Conservation (phyloP, 225 moss, liverwort and hornwort genomes). For the Lunularia cruciata region DNA sequence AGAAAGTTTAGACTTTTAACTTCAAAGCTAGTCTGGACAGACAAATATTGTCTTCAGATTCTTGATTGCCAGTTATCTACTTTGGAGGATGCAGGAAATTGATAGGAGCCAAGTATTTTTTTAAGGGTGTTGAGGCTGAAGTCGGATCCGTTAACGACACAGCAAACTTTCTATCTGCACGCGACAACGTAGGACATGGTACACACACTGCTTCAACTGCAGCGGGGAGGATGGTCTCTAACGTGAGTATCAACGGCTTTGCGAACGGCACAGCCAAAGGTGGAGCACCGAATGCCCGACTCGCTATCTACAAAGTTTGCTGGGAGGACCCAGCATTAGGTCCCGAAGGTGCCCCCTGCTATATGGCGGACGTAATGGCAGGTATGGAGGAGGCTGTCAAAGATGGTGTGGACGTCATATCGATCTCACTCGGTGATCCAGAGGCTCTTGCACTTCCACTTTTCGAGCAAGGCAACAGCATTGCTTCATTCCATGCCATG, state of each 20-base stretch:
- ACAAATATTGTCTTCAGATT: too few relatives aligned
- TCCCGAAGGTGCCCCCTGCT: slow-evolving; percentile 25
- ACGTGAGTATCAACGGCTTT: slow-evolving; percentile 53
- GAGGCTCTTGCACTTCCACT: slow-evolving; percentile 20
- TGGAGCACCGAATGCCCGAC: slow-evolving; percentile 56
- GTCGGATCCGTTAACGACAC: slow-evolving; percentile 33
- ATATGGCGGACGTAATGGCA: slow-evolving; percentile 61
- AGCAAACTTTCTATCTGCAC: slow-evolving; percentile 35
- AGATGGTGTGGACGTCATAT: slow-evolving; percentile 70
- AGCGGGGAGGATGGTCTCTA: slow-evolving; percentile 48
- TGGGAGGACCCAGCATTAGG: slow-evolving; percentile 33
- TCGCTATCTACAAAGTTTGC: slow-evolving; percentile 72
- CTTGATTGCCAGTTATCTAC: too few relatives aligned
- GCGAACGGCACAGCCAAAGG: slow-evolving; percentile 68
- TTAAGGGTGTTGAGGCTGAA: slow-evolving; percentile 50
- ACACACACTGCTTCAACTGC: slow-evolving; percentile 74
- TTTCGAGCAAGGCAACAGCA: slow-evolving; percentile 49
- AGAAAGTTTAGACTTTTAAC: too few relatives aligned
- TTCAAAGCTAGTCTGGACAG: too few relatives aligned
- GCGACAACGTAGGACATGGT: slow-evolving; percentile 64
- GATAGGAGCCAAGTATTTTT: slow-evolving; percentile 62
- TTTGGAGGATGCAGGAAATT: slow-evolving; percentile 46
- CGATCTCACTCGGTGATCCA: slow-evolving; percentile 52
- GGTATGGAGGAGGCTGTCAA: slow-evolving; percentile 60
- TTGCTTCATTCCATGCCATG: slow-evolving; percentile 60